phyloP scores from a whole-genome alignment of 768 basidiomycete species.

The Hirschioporus abietinus region DNA sequence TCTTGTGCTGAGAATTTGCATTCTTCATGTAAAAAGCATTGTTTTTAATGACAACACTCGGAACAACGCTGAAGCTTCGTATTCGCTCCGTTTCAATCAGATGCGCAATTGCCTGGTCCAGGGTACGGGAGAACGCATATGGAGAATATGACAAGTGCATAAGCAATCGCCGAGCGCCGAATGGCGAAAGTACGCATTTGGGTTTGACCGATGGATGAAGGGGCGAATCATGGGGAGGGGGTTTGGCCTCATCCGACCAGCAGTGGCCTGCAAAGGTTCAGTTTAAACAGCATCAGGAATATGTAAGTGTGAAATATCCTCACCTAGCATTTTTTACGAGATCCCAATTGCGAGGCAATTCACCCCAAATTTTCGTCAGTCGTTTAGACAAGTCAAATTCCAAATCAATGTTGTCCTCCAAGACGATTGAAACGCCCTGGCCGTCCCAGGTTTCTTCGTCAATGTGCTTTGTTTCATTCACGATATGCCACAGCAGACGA shows the following conservation, averaged over 20 bases:
- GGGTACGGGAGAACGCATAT: conserved; percentile 75
- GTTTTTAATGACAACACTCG: conserved; percentile 61
- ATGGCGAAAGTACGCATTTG: conserved; percentile 62
- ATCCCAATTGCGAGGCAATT: conserved; percentile 62
- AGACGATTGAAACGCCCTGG: conserved; percentile 40
- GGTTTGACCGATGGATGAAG: conserved; percentile 58
- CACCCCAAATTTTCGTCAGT: conserved; percentile 39
- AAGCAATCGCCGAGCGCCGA: conserved; percentile 55
- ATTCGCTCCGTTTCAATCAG: conserved; percentile 51
- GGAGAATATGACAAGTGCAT: conserved; percentile 53
- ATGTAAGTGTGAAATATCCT: conserved; percentile 13
- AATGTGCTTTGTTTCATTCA: conserved; percentile 22
- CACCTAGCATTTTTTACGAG: conserved; percentile 70
- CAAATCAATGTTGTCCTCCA: conserved; percentile 80
- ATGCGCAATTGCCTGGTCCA: conserved; percentile 73
- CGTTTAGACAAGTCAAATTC: conserved; percentile 52
- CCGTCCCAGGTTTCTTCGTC: conserved; percentile 8
- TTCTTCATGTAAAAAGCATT: conserved; percentile 26
- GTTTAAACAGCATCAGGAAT: conserved; percentile 8
- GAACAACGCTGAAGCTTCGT: conserved; percentile 59
- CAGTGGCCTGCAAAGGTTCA: conserved; percentile 54
- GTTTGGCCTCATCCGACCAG: conserved; percentile 63
- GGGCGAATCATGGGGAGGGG: conserved; percentile 30
- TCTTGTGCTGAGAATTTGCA: background rate
- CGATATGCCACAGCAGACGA: conserved; percentile 41